These are phyloP conservation scores for Fusarium sp. DNA, from an alignment of 2,329 filamentous ascomycete species.

Conservation along the genomic window DNA sequence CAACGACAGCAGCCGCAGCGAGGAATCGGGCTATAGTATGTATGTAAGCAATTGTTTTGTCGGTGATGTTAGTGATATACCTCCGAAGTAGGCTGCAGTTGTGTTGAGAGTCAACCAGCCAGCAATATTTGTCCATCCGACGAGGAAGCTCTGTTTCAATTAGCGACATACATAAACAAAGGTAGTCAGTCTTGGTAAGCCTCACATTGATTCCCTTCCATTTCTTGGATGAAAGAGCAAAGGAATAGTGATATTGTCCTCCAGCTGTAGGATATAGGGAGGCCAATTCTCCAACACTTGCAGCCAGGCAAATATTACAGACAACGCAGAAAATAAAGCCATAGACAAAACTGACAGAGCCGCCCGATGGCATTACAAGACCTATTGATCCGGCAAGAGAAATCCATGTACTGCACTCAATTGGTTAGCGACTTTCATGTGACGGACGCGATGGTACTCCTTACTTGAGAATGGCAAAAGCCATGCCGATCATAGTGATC, in stretches of 20 bases:
- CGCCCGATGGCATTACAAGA: constrained; percentile 53
- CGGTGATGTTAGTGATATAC: constrained; percentile 31
- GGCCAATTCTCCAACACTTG: constrained; percentile 34
- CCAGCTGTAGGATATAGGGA: constrained; percentile 35
- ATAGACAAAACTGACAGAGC: constrained; percentile 52
- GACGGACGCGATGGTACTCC: neutral
- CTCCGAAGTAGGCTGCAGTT: constrained; percentile 54
- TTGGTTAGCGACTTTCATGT: constrained; percentile 12
- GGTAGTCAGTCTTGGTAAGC: neutral
- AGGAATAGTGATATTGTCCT: constrained; percentile 55
- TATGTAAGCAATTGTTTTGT: constrained; percentile 1
- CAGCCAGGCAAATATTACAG: constrained; percentile 31
- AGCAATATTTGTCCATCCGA: constrained; percentile 56
- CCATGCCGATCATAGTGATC: constrained; percentile 45
- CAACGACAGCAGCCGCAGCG: constrained; percentile 52
- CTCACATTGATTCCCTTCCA: constrained; percentile 52
- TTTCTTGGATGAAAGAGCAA: constrained; percentile 51
- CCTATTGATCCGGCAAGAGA: constrained; percentile 55
- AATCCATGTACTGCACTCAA: constrained; percentile 40
- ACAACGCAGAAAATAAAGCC: constrained; percentile 47
- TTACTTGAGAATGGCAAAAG: constrained; percentile 57
- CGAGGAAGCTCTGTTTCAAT: constrained; percentile 50
- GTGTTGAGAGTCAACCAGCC: constrained; percentile 58
- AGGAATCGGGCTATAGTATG: constrained; percentile 51
- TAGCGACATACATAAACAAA: neutral